phyloP scores from a whole-genome alignment of 2,329 filamentous ascomycete genomes.

The Neofusicoccum sp. region DNA sequence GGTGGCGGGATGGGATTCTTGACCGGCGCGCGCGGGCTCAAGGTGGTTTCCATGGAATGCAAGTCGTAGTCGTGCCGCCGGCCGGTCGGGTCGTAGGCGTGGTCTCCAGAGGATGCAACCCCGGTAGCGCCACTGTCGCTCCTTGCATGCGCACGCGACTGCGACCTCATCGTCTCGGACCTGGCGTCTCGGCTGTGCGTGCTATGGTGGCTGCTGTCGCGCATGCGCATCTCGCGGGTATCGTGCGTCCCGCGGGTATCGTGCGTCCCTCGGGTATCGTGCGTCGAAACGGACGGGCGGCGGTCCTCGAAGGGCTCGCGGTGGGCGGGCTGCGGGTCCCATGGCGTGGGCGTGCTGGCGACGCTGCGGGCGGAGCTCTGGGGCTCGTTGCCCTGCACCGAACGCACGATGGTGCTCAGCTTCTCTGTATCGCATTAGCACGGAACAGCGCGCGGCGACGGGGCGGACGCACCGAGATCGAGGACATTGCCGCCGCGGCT shows the following conservation, averaged over 20 bases:
- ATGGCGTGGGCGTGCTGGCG: slow-evolving; percentile 60
- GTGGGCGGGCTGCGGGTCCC: slow-evolving; percentile 56
- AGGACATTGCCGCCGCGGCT: slow-evolving; percentile 90
- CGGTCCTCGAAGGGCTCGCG: slow-evolving; percentile 40
- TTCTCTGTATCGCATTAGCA: slow-evolving; percentile 68
- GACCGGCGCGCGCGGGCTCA: slow-evolving; percentile 68
- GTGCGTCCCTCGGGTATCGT: not conserved
- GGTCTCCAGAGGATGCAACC: slow-evolving; percentile 74
- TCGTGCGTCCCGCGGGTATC: slow-evolving; percentile 3
- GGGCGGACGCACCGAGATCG: slow-evolving; percentile 71
- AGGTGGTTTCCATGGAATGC: slow-evolving; percentile 89
- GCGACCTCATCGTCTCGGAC: slow-evolving; percentile 41
- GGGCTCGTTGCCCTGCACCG: slow-evolving; percentile 58
- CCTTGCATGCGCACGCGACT: slow-evolving; percentile 61
- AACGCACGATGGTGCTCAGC: slow-evolving; percentile 89
- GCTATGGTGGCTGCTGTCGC: slow-evolving; percentile 31
- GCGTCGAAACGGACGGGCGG: slow-evolving; percentile 15
- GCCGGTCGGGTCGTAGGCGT: slow-evolving; percentile 69
- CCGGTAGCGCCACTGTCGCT: slow-evolving; percentile 66
- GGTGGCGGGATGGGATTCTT: slow-evolving; percentile 90
- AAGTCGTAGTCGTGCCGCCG: slow-evolving; percentile 93
- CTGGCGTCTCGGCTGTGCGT: slow-evolving; percentile 24
- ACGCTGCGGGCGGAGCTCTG: slow-evolving; percentile 31
- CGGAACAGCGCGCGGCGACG: slow-evolving; percentile 24
- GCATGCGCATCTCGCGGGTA: slow-evolving; percentile 24